phyloP scores from a whole-genome alignment of 2,329 filamentous ascomycete genomes.

The Curvularia sp. region DNA sequence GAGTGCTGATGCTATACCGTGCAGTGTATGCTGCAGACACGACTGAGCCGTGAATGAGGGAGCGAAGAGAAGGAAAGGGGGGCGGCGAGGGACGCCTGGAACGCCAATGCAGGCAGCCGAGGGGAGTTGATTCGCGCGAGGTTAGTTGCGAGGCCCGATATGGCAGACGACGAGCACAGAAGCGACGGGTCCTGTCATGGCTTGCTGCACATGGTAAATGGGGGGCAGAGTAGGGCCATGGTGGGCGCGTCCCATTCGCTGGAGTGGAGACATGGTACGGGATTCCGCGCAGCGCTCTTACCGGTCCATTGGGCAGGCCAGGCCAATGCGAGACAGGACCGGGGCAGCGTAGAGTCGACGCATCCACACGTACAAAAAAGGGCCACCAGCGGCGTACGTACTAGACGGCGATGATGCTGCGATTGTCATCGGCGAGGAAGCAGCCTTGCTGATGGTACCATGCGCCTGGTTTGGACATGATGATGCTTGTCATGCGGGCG shows the following conservation, averaged over 20 bases:
- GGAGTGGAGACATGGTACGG: constrained; percentile 16
- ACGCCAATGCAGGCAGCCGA: background rate
- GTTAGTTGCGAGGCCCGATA: background rate
- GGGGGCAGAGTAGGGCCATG: constrained; percentile 5
- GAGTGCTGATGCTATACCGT: constrained; percentile 15
- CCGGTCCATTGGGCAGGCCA: constrained; percentile 16
- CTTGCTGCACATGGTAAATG: constrained; percentile 6
- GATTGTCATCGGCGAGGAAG: background rate
- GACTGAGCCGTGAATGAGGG: too few species aligned
- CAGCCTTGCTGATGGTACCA: background rate
- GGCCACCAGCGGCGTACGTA: background rate
- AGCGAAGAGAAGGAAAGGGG: background rate
- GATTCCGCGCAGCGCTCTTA: constrained; percentile 14
- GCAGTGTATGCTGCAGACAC: background rate
- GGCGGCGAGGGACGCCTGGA: background rate
- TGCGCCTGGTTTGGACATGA: background rate
- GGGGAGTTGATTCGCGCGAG: background rate
- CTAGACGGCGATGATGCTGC: background rate
- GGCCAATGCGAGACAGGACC: constrained; percentile 9
- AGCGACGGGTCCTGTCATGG: constrained; percentile 16
- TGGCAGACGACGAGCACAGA: constrained; percentile 19
- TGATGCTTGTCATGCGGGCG: constrained; percentile 5
- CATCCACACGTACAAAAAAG: background rate
- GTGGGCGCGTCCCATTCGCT: constrained; percentile 13
- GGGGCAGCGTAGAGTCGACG: background rate